Conservation (phyloP, 2,329 filamentous ascomycete genomes). For the Epichloe amarillans region DNA sequence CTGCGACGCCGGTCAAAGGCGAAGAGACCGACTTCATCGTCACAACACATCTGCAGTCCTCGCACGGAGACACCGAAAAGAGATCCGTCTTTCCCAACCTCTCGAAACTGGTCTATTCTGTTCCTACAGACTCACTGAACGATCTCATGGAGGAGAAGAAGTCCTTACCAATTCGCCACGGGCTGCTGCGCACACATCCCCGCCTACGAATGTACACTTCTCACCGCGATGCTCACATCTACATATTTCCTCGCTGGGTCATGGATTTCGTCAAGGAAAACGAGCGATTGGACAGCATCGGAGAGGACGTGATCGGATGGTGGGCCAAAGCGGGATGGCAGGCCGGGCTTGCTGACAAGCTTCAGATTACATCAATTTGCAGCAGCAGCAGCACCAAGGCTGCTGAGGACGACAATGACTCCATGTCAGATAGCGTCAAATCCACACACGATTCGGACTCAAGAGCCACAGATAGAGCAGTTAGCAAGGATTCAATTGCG, state of each 20-base stretch:
- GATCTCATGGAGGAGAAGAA: conserved; percentile 68
- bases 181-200: conserved; percentile 60
- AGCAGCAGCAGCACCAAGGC: conserved; percentile 21
- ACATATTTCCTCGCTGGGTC: conserved; percentile 86
- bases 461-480: conserved; percentile 7
- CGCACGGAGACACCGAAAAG: conserved; percentile 30
- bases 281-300: conserved; percentile 72
- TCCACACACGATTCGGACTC: conserved; percentile 15
- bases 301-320: conserved; percentile 85
- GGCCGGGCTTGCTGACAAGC: conserved; percentile 61
- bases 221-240: conserved; percentile 85
- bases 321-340: conserved; percentile 96
- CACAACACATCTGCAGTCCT: conserved; percentile 51
- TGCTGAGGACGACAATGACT: conserved; percentile 25
- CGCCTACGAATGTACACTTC: conserved; percentile 69
- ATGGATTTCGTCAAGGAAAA: conserved; percentile 72
- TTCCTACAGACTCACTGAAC: conserved; percentile 79
- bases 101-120: conserved; percentile 70
- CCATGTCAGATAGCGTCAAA: conserved; percentile 15
- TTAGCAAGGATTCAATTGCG: not conserved
- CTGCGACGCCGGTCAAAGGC: conserved; percentile 63
- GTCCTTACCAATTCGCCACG: conserved; percentile 59
- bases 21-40: conserved; percentile 91
- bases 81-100: conserved; percentile 54
- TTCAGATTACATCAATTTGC: conserved; percentile 54